Percentiles rank a stretch among this genome's conserved stretches.
Evolutionary conservation across 768 basidiomycete genomes (phyloP).

Genomic region (Cyathus striatus): DNA sequence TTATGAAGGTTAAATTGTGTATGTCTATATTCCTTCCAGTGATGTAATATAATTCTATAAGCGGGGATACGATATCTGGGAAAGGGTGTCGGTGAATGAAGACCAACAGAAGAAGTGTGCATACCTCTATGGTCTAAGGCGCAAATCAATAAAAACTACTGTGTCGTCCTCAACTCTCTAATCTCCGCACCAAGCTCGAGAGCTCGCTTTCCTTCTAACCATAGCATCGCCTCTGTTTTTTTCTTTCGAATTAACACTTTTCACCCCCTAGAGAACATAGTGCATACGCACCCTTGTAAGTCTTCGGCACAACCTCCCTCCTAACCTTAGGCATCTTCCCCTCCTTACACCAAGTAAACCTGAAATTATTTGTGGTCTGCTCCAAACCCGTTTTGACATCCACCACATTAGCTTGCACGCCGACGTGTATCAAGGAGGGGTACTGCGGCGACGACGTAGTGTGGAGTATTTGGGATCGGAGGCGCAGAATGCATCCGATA

Average conservation of each 20-base stretch:
- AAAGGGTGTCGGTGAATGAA: not conserved
- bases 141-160: not conserved
- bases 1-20: no score
- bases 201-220: constrained; percentile 74
- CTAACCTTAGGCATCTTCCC: constrained; percentile 22
- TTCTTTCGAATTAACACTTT: not conserved
- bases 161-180: constrained; percentile 15
- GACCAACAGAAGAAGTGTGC: no score
- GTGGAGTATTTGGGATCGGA: constrained; percentile 67
- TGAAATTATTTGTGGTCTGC: constrained; percentile 69
- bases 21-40: no score
- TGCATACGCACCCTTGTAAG: constrained; percentile 55
- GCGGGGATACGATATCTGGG: not conserved
- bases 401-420: constrained; percentile 68
- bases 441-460: constrained; percentile 44
- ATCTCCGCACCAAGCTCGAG: constrained; percentile 69
- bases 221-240: constrained; percentile 71
- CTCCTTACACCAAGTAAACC: constrained; percentile 65
- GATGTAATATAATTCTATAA: no score
- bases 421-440: constrained; percentile 63
- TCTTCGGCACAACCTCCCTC: constrained; percentile 54
- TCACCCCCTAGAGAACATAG: not conserved
- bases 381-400: constrained; percentile 61
- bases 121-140: no score
- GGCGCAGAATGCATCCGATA: constrained; percentile 75